Evolutionary conservation across 2,329 filamentous ascomycete genomes (phyloP).

Genomic region (Aspergillus chevalieri): DNA sequence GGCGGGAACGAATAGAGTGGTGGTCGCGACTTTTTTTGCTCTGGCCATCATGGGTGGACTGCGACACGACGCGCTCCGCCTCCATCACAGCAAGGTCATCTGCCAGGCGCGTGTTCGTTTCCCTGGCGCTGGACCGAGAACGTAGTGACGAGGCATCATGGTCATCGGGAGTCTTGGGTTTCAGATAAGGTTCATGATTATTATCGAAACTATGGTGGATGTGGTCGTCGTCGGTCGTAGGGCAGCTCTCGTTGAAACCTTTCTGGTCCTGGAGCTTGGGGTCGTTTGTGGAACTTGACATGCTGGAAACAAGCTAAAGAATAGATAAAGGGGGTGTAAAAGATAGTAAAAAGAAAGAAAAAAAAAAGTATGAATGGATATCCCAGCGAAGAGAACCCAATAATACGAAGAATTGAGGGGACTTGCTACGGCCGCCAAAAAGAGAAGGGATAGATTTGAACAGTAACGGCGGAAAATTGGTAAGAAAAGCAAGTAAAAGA

Average conservation of each 20-base stretch:
- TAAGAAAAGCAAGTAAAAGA: not conserved
- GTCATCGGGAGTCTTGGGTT: conserved; percentile 21
- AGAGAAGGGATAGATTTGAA: not conserved
- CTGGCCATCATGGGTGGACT: conserved; percentile 25
- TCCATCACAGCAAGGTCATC: conserved; percentile 62
- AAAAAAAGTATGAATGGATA: not conserved
- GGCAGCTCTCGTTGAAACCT: conserved; percentile 21
- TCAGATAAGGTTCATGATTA: conserved; percentile 10
- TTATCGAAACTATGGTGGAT: conserved; percentile 17
- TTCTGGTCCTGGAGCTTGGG: conserved; percentile 20
- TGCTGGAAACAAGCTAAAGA: conserved; percentile 17
- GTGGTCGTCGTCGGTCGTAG: conserved; percentile 26
- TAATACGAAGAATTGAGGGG: not conserved
- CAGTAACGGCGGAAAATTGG: not conserved
- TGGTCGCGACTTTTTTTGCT: conserved; percentile 20
- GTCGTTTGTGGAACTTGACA: conserved; percentile 31
- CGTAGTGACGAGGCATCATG: conserved; percentile 12
- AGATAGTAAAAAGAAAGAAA: not conserved
- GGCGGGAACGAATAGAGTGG: conserved; percentile 39
- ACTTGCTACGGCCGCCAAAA: not conserved
- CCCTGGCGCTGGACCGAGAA: conserved; percentile 53
- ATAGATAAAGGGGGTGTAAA: not conserved
- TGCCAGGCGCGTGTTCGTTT: conserved; percentile 55
- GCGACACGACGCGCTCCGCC: conserved; percentile 56
- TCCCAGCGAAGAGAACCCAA: no score